A percentile compares a stretch with the other conserved stretches of the same genome.
Conservation (phyloP, 495 filamentous ascomycete species). For the Lasiosphaeria ovina region DNA sequence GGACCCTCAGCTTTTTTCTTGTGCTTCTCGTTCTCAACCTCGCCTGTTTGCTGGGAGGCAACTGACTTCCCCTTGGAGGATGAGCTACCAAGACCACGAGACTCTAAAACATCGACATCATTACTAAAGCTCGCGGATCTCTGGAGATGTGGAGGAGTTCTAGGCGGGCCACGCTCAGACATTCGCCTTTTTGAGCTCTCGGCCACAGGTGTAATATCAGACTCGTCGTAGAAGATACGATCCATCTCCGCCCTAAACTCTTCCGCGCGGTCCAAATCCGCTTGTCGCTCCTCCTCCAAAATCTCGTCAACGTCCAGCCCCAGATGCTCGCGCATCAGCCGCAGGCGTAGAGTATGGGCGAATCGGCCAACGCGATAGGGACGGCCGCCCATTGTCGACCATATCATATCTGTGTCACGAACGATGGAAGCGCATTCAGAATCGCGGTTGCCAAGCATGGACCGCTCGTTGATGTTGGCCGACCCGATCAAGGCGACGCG, state of each 20-base stretch:
- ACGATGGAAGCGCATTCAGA: constrained; percentile 91
- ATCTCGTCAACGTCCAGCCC: constrained; percentile 92
- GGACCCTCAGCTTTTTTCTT: constrained; percentile 74
- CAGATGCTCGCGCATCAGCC: constrained; percentile 95
- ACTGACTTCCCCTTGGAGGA: constrained; percentile 44
- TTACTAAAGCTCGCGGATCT: constrained; percentile 75
- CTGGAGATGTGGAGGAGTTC: constrained; percentile 15
- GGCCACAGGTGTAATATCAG: constrained; percentile 30
- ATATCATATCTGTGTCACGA: constrained; percentile 89
- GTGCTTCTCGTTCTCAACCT: constrained; percentile 57
- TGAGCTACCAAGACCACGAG: constrained; percentile 54
- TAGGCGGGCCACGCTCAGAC: constrained; percentile 13
- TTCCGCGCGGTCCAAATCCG: constrained; percentile 49
- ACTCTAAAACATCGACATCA: constrained; percentile 64
- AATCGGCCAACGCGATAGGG: constrained; percentile 89
- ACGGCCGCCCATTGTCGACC: constrained; percentile 85
- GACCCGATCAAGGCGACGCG: constrained; percentile 92
- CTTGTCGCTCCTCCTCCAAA: constrained; percentile 71
- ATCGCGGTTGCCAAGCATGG: constrained; percentile 87
- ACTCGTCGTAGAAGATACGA: constrained; percentile 45
- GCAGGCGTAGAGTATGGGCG: constrained; percentile 87
- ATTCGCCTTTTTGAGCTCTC: constrained; percentile 27
- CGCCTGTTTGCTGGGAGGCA: constrained; percentile 16
- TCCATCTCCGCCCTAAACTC: constrained; percentile 55
- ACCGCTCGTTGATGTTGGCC: constrained; percentile 98